Base-by-base conservation (phyloP, 129 eudicot genomes). In the Escallonia rubra region DNA sequence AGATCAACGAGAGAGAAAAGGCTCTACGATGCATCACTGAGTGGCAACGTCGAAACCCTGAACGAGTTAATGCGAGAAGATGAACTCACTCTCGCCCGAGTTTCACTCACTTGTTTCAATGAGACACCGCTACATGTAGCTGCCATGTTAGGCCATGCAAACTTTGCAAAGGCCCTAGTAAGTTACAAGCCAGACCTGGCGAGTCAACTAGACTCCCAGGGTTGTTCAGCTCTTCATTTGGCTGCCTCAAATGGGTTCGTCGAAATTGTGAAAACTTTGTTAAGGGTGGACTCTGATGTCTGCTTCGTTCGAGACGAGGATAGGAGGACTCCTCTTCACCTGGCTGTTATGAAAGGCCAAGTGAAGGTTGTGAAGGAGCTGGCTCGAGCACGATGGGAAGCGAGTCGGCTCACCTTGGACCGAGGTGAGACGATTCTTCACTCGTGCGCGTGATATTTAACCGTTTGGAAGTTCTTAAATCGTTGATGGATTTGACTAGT, bases 161-260 rank as follows among this genome's bases (percentile, higher is more conserved):
- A 47, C 51, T 47, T 47, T 10, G 34, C 34, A 23, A 23, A 23
- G 34, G 34, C 34, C 34, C 34, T 23, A 0, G 34, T 23, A 23
- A 23, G 6, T 5, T 10, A 5, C 51, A 47, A 47, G 6, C 51
- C 51, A 10, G 51, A 47, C 10, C 51, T 47, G 10, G 51, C 10
- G 8, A 47, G 10, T 47, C 8, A 47, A 46, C 51, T 10, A 47
- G 51, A 47, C 51, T 47, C 51, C 10, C 51, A 10, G 51, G 58
- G 68, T 16, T 67, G 76, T 3, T 44, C 65, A 5, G 62, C 83
- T 3, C 79, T 78, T 48, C 83, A 72, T 43, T 9, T 78, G 47
- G 83, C 83, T 2, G 67, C 83, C 2, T 75, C 67, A 34, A 61
- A 63, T 41, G 83, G 78, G 15, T 47, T 53, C 9, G 13, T 67